Conservation (phyloP, 148 eudicot species). For the Fallopia convolvulus region DNA sequence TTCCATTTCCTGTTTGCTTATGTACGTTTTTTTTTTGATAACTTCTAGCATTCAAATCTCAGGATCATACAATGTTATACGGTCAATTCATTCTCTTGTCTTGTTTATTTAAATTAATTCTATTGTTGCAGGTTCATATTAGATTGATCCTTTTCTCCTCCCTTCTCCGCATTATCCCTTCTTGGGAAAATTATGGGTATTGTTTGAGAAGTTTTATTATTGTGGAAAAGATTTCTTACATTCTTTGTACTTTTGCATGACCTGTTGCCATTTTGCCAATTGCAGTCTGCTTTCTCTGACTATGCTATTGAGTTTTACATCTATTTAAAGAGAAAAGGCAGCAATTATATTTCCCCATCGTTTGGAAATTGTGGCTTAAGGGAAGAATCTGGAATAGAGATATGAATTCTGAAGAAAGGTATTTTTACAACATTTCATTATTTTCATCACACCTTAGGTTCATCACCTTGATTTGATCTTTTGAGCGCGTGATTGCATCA, state of each 20-base stretch:
- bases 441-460: neutral
- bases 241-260: neutral
- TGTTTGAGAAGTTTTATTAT: neutral
- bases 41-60: too few species aligned
- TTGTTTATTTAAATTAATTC: neutral
- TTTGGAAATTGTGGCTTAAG: neutral
- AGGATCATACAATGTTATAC: too few species aligned
- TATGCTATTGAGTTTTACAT: neutral
- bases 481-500: neutral
- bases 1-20: neutral
- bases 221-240: neutral
- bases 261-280: neutral
- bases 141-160: neutral
- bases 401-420: slow-evolving; percentile 1
- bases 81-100: neutral
- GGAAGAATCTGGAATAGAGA: neutral
- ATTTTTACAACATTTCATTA: neutral
- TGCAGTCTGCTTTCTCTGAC: neutral
- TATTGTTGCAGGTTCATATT: neutral
- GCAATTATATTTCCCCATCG: neutral
- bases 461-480: neutral
- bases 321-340: neutral
- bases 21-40: neutral
- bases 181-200: neutral
- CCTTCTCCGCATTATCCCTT: neutral